These are phyloP conservation scores for Copromyces sp. DNA, from an alignment of 495 filamentous ascomycete species.

Conservation along the genomic window DNA sequence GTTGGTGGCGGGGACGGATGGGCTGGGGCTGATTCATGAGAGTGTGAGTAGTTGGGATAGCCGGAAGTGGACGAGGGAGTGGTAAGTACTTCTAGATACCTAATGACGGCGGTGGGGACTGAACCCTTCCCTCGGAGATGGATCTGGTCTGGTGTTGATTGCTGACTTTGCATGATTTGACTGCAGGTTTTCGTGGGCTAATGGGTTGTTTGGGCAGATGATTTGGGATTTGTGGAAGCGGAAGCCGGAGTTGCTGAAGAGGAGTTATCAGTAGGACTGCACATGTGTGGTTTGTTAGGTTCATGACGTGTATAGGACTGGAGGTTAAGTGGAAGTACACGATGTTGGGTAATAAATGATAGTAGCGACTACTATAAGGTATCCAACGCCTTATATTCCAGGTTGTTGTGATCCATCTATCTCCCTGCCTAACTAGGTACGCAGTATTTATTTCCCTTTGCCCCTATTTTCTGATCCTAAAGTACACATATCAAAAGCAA, in stretches of 20 bases:
- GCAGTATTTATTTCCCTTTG: background rate
- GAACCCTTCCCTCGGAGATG: too few species aligned
- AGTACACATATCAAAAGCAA: background rate
- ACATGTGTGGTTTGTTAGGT: background rate
- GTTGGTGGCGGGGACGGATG: slow-evolving; percentile 42
- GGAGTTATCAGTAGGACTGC: slow-evolving; percentile 26
- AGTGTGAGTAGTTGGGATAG: slow-evolving; percentile 45
- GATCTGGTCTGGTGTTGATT: too few species aligned
- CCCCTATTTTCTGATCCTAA: background rate
- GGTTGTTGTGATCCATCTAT: background rate
- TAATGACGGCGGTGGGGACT: too few species aligned
- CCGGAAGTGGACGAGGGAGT: slow-evolving; percentile 48
- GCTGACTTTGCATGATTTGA: too few species aligned
- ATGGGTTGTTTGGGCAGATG: slow-evolving; percentile 58
- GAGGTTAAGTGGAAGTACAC: background rate
- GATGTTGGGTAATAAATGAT: too few species aligned
- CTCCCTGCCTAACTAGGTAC: too few species aligned
- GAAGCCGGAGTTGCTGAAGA: slow-evolving; percentile 27
- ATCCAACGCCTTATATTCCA: background rate
- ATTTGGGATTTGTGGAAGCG: slow-evolving; percentile 45
- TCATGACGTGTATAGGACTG: background rate
- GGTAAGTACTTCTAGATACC: slow-evolving; percentile 19
- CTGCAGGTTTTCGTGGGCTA: slow-evolving; percentile 50
- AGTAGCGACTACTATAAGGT: background rate
- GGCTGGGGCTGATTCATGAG: slow-evolving; percentile 52